Evolutionary conservation across 2,329 filamentous ascomycete genomes (phyloP).

Genomic region (Alternaria ethzedia): DNA sequence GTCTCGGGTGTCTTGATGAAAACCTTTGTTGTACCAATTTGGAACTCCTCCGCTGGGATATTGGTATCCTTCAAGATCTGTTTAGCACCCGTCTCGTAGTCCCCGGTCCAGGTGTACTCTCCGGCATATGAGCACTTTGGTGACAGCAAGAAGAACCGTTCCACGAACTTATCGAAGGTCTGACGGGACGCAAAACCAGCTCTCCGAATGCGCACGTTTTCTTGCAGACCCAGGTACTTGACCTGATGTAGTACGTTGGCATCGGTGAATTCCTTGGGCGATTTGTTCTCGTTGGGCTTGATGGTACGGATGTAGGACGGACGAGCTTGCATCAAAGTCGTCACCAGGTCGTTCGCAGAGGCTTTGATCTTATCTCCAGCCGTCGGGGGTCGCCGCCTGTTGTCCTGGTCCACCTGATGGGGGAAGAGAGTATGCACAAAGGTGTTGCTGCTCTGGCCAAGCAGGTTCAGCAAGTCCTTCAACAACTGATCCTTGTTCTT

Average conservation of each 20-base stretch:
- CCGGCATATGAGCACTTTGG: slow-evolving; percentile 95
- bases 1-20: slow-evolving; percentile 99
- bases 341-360: slow-evolving; percentile 92
- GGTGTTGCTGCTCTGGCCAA: slow-evolving; percentile 79
- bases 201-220: slow-evolving; percentile 96
- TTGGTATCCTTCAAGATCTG: slow-evolving; percentile 97
- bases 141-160: slow-evolving; percentile 93
- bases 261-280: slow-evolving; percentile 87
- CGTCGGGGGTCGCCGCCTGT: slow-evolving; percentile 90
- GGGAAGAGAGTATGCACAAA: slow-evolving; percentile 93
- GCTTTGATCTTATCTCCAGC: slow-evolving; percentile 95
- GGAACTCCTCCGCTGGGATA: slow-evolving; percentile 93
- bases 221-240: slow-evolving; percentile 98
- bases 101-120: slow-evolving; percentile 94
- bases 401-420: slow-evolving; percentile 91
- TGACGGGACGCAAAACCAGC: slow-evolving; percentile 97
- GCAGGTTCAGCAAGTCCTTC: slow-evolving; percentile 89
- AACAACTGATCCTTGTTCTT: slow-evolving; percentile 99
- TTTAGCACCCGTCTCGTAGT: slow-evolving; percentile 83
- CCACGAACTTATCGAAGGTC: slow-evolving; percentile 97
- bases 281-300: slow-evolving; percentile 99
- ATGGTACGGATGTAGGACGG: slow-evolving; percentile 99
- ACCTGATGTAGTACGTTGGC: slow-evolving; percentile 96
- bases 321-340: slow-evolving; percentile 95
- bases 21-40: slow-evolving; percentile 94